Evolutionary conservation across 2,329 filamentous ascomycete genomes (phyloP), one percentile per base, ranked within the genome.

Genomic region (Beauveria caledonica): DNA sequence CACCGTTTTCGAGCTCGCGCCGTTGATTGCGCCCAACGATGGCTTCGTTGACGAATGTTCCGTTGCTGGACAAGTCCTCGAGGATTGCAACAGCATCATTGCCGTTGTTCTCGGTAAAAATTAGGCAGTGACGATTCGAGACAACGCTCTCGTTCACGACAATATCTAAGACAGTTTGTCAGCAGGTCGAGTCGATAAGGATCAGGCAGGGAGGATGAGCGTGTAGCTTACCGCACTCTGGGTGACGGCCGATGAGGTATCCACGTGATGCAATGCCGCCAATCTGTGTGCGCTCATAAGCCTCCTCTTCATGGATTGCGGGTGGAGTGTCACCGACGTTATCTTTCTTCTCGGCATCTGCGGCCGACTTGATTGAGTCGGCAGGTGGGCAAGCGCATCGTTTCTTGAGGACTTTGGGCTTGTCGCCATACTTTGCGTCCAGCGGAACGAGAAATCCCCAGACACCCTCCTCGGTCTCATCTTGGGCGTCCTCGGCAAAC

Each of bases 361-460:
- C 68, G 5, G 65, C 68, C 44, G 67, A 62, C 13, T 74, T 70
- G 21, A 79, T 71, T 0, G 76, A 71, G 9, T 80, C 76, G 10
- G 86, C 78, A 15, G 83, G 72, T 0, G 87, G 85, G 70, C 92
- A 96, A 40, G 83, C 80, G 62, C 80, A 82, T 60, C 92, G 83
- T 68, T 85, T 90, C 73, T 84, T 88, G 72, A 99, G 73, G 8
- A 95, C 89, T 23, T 84, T 69, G 50, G 74, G 96, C 74, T 72
- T 88, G 76, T 74, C 85, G 46, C 73, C 87, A 58, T 87, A 86
- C 64, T 83, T 84, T 57, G 83, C 81, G 69, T 93, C 87, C 25
- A 96, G 77, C 2, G 93, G 91, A 58, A 96, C 84, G 5, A 99
- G 79, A 69, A 97, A 99, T 13, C 95, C 95, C 94, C 94, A 99